Evolutionary conservation across 2,329 filamentous ascomycete genomes (phyloP).

Genomic region (Capronia coronata): DNA sequence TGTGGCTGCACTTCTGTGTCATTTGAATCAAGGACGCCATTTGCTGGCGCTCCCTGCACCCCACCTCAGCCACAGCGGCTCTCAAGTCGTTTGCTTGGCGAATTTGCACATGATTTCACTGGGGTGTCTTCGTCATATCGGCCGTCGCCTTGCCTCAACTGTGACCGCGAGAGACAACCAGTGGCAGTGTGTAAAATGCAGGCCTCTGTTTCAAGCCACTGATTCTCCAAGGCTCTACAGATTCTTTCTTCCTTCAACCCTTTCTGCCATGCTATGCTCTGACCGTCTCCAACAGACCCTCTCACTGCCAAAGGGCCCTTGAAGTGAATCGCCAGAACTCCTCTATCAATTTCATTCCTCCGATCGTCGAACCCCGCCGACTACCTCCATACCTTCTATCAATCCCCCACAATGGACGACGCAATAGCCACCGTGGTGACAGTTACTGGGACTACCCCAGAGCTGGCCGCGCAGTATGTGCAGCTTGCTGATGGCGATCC

Average conservation of each 20-base stretch:
- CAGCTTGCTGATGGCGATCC: conserved; percentile 77
- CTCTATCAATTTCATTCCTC: background rate
- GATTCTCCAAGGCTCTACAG: background rate
- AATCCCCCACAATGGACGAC: conserved; percentile 54
- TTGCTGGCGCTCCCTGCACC: background rate
- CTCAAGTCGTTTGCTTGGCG: conserved; percentile 15
- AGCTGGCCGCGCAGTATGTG: conserved; percentile 75
- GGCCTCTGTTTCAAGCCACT: background rate
- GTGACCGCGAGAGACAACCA: background rate
- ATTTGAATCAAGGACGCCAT: conserved; percentile 7
- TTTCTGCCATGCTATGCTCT: background rate
- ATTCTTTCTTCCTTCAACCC: background rate
- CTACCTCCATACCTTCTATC: background rate
- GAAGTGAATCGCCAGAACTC: background rate
- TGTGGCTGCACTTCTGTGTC: background rate
- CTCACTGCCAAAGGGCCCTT: background rate
- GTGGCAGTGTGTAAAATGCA: background rate
- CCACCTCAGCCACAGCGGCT: too few relatives aligned
- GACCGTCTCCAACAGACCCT: background rate
- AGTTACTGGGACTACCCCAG: conserved; percentile 69
- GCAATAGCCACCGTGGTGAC: conserved; percentile 67
- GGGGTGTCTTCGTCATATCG: background rate
- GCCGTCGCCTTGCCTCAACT: background rate
- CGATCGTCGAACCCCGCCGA: background rate
- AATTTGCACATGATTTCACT: conserved; percentile 11